Evolutionary conservation across 148 eudicot species (phyloP), one percentile per base, ranked within the genome.

Genomic region (Chenopodium suecicum): DNA sequence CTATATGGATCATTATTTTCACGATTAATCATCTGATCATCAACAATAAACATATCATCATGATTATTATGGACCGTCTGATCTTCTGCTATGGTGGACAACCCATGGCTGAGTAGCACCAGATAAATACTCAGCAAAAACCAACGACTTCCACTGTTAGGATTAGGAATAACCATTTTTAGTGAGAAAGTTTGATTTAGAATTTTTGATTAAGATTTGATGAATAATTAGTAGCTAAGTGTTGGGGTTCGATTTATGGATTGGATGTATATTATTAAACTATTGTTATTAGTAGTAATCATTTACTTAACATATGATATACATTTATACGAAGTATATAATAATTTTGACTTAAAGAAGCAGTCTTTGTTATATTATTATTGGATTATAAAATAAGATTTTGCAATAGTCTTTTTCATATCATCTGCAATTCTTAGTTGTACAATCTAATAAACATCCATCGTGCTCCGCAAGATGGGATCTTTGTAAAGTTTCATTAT

Each of bases 1-100:
- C 84, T 82, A 22, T 82, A 82, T 9, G 80, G 84, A 77, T 82
- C 84, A 56, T 75, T 44, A 74, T 64, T 41, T 41, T 41, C 44
- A 41, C 44, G 2, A 74, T 47, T 46, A 52, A 34, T n/a, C 52
- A 34, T 44, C 29, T 69, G 19, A 70, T 62, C 54, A 71, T 46
- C 75, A 60, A 69, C 29, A 25, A 79, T 62, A 19, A 37, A 25
- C 0, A 20, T 37, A 41, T 37, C 50, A 41, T 70, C 50, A 41
- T 70, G 4, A 19, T 70, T 46, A 62, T 62, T 7, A 62, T 62
- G 66, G 66, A 62, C 25, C 23, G 66, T 25, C 19, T 73, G 72
- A 25, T 81, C 78, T 65, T 82, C 58, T 74, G 64, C 65, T 66
- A 29, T 32, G 71, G 52, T 66, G 41, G 0, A n/a, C 31, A 23